Evolutionary conservation across 495 filamentous ascomycete species (phyloP), one percentile per base, ranked within the genome.

Genomic region (Hyphodiscus hymeniophilus): DNA sequence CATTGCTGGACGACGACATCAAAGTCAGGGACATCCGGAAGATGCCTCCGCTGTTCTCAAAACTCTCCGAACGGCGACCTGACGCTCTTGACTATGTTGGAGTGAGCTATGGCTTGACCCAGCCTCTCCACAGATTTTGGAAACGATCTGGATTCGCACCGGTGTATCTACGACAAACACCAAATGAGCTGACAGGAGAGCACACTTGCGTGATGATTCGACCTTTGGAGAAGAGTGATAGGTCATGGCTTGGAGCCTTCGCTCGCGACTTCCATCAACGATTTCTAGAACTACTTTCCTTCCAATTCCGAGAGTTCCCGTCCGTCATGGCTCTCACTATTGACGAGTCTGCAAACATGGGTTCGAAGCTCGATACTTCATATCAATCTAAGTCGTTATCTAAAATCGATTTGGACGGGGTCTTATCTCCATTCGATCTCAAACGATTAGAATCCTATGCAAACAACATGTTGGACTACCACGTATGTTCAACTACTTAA

Each of bases 161-260:
- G 0, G 88, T 98, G 0, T 98, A 98, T 60, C 74, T 98, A 35
- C 81, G 94, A 38, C 94, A 99, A 73, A 99, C 94, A 3, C 71
- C 94, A 5, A 97, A 96, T 59, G 87, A 96, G 38, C 74, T 99
- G 21, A 99, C 92, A 0, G 94, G 94, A 51, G 94, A 99, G 68
- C 91, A 99, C 58, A 90, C 91, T 0, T 95, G 89, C 62, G 90
- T 99, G 28, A 99, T 99, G 94, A 75, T 99, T 26, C 81, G 87
- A 43, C 82, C 85, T 4, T 69, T 89, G 0, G 75, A 79, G 33
- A 70, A 69, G 35, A 76, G 73, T 38, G 88, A 95, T 54, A 72
- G 69, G 38, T 74, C 71, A 55, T 97, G 94, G 50, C 74, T 95
- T 11, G 86, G 85, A 30, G 89, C 89, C 7, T 99, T 90, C 58